These are phyloP conservation scores for Amniculicola lignicola DNA, from an alignment of 495 filamentous ascomycete genomes.

Conservation along the genomic window DNA sequence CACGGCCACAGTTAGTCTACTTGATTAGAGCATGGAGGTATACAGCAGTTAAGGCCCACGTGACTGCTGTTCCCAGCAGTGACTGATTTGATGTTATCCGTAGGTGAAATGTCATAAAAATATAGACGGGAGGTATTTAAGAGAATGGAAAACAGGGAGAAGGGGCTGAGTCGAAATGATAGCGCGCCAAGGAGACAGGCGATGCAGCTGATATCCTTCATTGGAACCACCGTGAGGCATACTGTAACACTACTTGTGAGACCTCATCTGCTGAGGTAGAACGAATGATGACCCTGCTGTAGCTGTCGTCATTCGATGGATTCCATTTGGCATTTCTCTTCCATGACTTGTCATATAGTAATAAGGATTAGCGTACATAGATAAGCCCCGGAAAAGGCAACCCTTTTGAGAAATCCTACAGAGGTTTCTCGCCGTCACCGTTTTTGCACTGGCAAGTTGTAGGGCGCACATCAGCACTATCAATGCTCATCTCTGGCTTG, in stretches of 20 bases:
- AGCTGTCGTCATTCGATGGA: too few species aligned
- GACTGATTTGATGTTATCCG: background rate
- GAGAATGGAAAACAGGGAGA: background rate
- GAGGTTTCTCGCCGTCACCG: background rate
- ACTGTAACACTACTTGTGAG: too few species aligned
- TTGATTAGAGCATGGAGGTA: background rate
- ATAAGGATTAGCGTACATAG: too few species aligned
- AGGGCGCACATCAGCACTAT: slow-evolving; percentile 6
- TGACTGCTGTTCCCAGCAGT: background rate
- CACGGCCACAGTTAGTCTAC: slow-evolving; percentile 1
- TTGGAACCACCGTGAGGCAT: too few species aligned
- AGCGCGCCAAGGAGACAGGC: background rate
- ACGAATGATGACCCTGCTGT: too few species aligned
- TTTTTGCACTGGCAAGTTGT: background rate
- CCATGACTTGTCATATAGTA: too few species aligned
- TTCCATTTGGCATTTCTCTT: too few species aligned
- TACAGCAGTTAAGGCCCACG: background rate
- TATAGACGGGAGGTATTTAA: background rate
- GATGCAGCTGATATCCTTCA: background rate
- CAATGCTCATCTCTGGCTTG: slow-evolving; percentile 1
- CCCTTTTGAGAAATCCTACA: too few species aligned
- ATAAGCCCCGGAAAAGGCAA: too few species aligned
- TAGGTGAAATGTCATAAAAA: background rate
- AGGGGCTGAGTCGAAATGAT: slow-evolving; percentile 1
- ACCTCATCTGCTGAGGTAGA: too few species aligned